Evolutionary conservation across 2,329 filamentous ascomycete species (phyloP).

Genomic region (Coniochaeta sp.): DNA sequence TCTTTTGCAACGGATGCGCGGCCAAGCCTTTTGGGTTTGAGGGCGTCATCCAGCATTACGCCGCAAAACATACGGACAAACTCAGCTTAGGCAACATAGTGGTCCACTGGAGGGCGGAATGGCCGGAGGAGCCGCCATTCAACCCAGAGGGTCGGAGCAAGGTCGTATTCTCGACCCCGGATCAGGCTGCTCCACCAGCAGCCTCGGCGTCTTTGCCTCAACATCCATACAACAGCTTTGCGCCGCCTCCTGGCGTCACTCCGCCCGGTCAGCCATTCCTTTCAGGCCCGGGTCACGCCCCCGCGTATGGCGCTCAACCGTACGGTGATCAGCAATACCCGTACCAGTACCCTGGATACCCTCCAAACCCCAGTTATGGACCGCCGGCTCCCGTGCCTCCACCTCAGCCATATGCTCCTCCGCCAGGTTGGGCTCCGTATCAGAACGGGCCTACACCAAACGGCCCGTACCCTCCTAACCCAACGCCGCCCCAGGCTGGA

Average conservation of each 20-base stretch:
- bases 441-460: conserved; percentile 7
- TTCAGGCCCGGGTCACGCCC: conserved; percentile 19
- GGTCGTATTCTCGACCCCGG: conserved; percentile 9
- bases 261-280: conserved; percentile 16
- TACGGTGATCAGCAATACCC: conserved; percentile 21
- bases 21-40: conserved; percentile 70
- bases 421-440: conserved; percentile 4
- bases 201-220: conserved; percentile 1
- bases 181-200: conserved; percentile 5
- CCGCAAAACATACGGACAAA: conserved; percentile 68
- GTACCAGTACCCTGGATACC: background rate
- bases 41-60: conserved; percentile 74
- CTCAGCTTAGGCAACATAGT: conserved; percentile 67
- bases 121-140: conserved; percentile 72
- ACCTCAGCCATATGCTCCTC: conserved; percentile 8
- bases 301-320: conserved; percentile 24
- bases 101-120: conserved; percentile 74
- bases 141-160: conserved; percentile 47
- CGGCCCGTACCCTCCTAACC: conserved; percentile 17
- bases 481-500: conserved; percentile 5
- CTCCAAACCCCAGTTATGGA: background rate
- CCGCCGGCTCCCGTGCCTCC: conserved; percentile 4
- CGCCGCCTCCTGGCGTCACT: conserved; percentile 7
- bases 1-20: conserved; percentile 66
- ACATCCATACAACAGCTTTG: conserved; percentile 11